Percentiles rank a stretch among this genome's conserved stretches.
Evolutionary conservation across 2,329 filamentous ascomycete species (phyloP).

Genomic region (Sarocladiaceae sp.): DNA sequence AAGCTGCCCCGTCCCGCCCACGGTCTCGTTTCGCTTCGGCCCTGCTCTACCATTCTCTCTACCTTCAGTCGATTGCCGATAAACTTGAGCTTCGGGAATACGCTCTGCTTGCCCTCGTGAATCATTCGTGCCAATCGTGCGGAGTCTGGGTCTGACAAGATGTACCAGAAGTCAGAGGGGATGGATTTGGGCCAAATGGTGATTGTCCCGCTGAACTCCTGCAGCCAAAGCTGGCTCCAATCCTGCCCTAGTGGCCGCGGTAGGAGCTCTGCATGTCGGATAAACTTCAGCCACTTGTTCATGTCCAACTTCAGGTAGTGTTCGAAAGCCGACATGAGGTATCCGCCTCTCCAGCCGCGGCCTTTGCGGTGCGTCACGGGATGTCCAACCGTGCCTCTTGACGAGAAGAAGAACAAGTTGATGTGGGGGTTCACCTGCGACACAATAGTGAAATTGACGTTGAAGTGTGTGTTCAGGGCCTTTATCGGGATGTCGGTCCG

Average conservation of each 20-base stretch:
- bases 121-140: conserved; percentile 80
- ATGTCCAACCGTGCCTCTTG: conserved; percentile 81
- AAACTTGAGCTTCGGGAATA: conserved; percentile 89
- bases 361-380: conserved; percentile 92
- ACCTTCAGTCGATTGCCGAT: conserved; percentile 80
- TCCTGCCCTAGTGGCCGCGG: conserved; percentile 89
- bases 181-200: conserved; percentile 90
- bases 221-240: conserved; percentile 94
- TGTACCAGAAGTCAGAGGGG: conserved; percentile 74
- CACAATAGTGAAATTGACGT: conserved; percentile 94
- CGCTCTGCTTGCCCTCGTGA: conserved; percentile 79
- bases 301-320: conserved; percentile 95
- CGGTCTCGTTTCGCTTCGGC: conserved; percentile 46
- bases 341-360: conserved; percentile 92
- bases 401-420: conserved; percentile 98
- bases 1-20: conserved; percentile 44
- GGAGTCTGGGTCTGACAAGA: conserved; percentile 75
- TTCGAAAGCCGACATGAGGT: conserved; percentile 84
- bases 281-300: conserved; percentile 94
- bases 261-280: conserved; percentile 85
- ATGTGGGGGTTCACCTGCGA: conserved; percentile 92
- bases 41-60: conserved; percentile 62
- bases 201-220: conserved; percentile 88
- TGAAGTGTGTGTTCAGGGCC: conserved; percentile 92
- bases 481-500: conserved; percentile 94